Evolutionary conservation across 2,329 filamentous ascomycete genomes (phyloP), one percentile per base, ranked within the genome.

Genomic region (Cladosporium halotolerans): DNA sequence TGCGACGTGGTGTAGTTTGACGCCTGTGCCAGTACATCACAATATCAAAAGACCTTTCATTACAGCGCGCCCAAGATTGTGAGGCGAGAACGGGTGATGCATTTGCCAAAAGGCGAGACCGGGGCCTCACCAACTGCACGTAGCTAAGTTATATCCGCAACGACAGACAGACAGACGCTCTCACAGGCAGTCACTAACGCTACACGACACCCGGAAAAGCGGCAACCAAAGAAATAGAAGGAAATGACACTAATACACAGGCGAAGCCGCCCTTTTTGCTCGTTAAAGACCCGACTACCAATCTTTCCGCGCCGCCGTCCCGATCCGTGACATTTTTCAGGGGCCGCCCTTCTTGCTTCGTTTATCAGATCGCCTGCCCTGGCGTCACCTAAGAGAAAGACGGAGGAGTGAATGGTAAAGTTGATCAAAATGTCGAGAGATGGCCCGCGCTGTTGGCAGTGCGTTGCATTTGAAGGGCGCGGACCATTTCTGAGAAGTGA

Each of bases 331-430:
- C 23, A 7, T 7, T 28, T 28, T 28, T 28, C 23, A 28, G 23
- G 23, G 23, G 3, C 23, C 23, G 23, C 23, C 23, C 23, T 28
- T 28, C 23, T 28, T 28, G 23, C 5, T 5, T 28, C 18, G 45
- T 47, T n/a, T 47, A 47, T 47, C 45, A 47, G 45, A 47, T 47
- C 28, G 45, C 45, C 45, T 10, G 18, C 34, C 45, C 34, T 39
- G 18, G 45, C 18, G 33, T 28, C 18, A 9, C 9, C 31, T n/a
- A 19, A 28, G 16, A n/a, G 18, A 18, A n/a, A 11, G 14, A 19
- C 6, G 7, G 18, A 19, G 11, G 28, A 28, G 19, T 18, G 18
- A 16, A 38, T 7, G 18, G 5, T 28, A 7, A 28, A 28, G 23
- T 7, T 28, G 23, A 5, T 28, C 23, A 4, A 28, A 28, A 28